phyloP scores from a whole-genome alignment of 2,329 filamentous ascomycete species.

The Microsporum ferrugineum region DNA sequence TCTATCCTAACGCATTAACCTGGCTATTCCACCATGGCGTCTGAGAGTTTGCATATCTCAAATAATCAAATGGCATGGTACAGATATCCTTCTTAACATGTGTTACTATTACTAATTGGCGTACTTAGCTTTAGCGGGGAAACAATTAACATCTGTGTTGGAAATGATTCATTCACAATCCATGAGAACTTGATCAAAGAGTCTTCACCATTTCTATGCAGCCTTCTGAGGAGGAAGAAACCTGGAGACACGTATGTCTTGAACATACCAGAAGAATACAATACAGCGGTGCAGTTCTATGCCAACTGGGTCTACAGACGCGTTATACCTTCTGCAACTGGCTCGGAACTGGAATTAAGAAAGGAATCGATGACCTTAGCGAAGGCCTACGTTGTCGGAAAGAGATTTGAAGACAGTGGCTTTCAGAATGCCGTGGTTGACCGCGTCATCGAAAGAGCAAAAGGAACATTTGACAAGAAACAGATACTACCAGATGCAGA shows the following conservation, averaged over 20 bases:
- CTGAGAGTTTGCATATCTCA: neutral
- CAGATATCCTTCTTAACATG: neutral
- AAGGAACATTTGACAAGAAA: neutral
- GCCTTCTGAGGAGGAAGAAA: neutral
- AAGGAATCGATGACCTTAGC: neutral
- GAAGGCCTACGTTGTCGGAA: neutral
- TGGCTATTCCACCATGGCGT: neutral
- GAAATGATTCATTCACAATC: neutral
- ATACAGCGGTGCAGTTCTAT: neutral
- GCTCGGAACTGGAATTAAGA: neutral
- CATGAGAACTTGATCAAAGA: neutral
- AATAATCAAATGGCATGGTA: neutral
- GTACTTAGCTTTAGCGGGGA: neutral
- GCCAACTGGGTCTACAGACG: slow-evolving; percentile 1
- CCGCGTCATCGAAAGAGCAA: slow-evolving; percentile 19
- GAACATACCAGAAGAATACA: neutral
- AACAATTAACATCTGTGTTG: neutral
- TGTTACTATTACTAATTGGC: neutral
- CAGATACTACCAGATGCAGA: neutral
- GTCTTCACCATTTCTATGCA: neutral
- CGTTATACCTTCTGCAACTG: neutral
- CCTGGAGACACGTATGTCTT: neutral
- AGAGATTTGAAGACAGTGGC: neutral
- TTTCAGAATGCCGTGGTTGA: slow-evolving; percentile 2
- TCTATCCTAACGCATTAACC: neutral